Conservation (phyloP, 2,329 filamentous ascomycete genomes). For the Lachnellula cervina region DNA sequence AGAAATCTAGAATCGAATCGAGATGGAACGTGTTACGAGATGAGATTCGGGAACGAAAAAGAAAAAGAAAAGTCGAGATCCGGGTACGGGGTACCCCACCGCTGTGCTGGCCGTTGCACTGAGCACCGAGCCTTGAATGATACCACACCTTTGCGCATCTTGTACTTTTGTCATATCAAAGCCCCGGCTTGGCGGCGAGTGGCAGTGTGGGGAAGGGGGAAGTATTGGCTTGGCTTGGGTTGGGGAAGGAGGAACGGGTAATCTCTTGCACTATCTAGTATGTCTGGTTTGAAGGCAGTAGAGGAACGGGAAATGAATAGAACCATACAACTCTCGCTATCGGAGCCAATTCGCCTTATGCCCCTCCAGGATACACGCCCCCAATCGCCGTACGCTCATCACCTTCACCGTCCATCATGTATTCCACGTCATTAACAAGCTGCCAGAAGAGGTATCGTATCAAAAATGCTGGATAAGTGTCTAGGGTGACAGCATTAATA, state of each 20-base stretch:
- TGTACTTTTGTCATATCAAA: neutral
- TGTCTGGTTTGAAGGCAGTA: conserved; percentile 12
- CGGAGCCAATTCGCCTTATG: conserved; percentile 19
- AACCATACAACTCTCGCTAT: conserved; percentile 11
- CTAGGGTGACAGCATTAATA: conserved; percentile 11
- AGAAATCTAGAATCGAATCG: neutral
- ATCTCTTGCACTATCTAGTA: conserved; percentile 20
- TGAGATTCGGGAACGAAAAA: neutral
- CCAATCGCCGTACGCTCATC: conserved; percentile 6
- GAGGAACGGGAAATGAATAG: conserved; percentile 12
- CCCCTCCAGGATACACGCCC: conserved; percentile 9
- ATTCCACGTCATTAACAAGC: conserved; percentile 23
- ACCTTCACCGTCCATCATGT: conserved; percentile 9
- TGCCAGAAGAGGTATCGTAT: conserved; percentile 27
- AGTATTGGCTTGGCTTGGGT: neutral
- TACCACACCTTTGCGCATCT: neutral
- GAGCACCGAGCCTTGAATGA: neutral
- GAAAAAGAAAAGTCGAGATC: neutral
- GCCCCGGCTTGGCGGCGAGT: neutral
- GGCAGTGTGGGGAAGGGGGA: neutral
- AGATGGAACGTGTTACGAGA: neutral
- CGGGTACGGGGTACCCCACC: neutral
- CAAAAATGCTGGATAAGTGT: conserved; percentile 21
- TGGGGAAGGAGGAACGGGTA: conserved; percentile 2
- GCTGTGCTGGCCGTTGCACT: neutral